phyloP scores from a whole-genome alignment of 768 basidiomycete genomes.

The Lactarius evosmus region DNA sequence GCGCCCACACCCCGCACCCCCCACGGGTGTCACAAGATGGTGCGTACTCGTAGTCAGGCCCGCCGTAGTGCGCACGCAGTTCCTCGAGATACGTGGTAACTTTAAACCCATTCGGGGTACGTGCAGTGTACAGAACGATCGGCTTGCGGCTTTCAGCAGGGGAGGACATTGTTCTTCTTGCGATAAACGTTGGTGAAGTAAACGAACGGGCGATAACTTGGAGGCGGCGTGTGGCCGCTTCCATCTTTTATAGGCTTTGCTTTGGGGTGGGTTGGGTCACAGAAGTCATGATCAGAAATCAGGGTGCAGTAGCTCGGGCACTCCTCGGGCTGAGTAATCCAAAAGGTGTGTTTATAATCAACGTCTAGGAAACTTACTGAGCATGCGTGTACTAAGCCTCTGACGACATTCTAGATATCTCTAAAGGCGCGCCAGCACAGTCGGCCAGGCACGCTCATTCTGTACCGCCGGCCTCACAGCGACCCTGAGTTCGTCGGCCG shows the following conservation, averaged over 20 bases:
- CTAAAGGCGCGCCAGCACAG: constrained; percentile 36
- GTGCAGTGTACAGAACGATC: constrained; percentile 34
- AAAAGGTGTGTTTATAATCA: background rate
- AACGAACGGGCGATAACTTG: background rate
- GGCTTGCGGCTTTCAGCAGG: constrained; percentile 23
- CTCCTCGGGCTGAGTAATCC: background rate
- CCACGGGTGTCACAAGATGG: too few species aligned
- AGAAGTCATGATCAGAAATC: background rate
- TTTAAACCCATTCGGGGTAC: constrained; percentile 56
- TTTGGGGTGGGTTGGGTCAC: background rate
- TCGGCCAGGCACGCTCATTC: constrained; percentile 59
- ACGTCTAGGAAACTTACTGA: too few species aligned
- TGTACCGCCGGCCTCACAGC: constrained; percentile 69
- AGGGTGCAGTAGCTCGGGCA: too few species aligned
- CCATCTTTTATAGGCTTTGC: background rate
- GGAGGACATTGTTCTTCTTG: constrained; percentile 13
- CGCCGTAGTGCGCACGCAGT: constrained; percentile 42
- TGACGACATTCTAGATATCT: background rate
- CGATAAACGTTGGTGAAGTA: background rate
- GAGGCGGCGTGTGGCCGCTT: background rate
- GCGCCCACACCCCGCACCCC: background rate
- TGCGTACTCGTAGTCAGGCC: constrained; percentile 48
- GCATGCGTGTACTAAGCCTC: too few species aligned
- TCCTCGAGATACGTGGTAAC: constrained; percentile 60
- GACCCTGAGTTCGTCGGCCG: constrained; percentile 61